Conservation (phyloP, 2,329 filamentous ascomycete genomes). For the Apiospora rasikravindrae region DNA sequence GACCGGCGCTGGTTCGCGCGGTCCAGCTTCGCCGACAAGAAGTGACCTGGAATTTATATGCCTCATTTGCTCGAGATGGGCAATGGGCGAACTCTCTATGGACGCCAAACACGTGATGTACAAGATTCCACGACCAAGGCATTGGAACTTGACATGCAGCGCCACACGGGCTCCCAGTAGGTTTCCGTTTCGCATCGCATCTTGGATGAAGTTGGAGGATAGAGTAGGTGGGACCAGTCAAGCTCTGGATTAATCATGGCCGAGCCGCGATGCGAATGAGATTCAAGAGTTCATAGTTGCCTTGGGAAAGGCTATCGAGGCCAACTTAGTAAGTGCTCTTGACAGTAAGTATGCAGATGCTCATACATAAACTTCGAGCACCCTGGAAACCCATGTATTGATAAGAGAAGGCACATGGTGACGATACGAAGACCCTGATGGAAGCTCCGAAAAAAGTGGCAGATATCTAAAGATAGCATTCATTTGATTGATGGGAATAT, state of each 20-base stretch:
- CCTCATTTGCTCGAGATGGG: background rate
- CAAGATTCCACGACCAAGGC: background rate
- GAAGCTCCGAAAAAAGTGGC: background rate
- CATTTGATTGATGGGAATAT: no score
- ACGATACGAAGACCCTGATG: background rate
- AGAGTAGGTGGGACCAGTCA: no score
- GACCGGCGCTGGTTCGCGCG: background rate
- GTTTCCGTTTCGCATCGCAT: background rate
- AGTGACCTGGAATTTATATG: background rate
- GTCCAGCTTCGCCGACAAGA: background rate
- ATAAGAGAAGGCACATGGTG: background rate
- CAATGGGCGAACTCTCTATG: background rate
- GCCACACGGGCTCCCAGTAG: background rate
- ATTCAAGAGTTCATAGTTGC: no score
- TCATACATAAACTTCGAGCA: background rate
- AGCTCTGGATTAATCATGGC: constrained; percentile 10
- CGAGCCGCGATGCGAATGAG: background rate
- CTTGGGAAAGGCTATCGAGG: background rate
- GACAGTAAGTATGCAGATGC: background rate
- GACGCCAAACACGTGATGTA: background rate
- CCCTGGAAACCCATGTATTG: background rate
- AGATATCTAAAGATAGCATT: background rate
- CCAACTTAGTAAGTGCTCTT: background rate
- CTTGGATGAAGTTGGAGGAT: background rate
- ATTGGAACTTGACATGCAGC: background rate